phyloP scores from a whole-genome alignment of 495 filamentous ascomycete species.

The Hypoxylon subgilvum region DNA sequence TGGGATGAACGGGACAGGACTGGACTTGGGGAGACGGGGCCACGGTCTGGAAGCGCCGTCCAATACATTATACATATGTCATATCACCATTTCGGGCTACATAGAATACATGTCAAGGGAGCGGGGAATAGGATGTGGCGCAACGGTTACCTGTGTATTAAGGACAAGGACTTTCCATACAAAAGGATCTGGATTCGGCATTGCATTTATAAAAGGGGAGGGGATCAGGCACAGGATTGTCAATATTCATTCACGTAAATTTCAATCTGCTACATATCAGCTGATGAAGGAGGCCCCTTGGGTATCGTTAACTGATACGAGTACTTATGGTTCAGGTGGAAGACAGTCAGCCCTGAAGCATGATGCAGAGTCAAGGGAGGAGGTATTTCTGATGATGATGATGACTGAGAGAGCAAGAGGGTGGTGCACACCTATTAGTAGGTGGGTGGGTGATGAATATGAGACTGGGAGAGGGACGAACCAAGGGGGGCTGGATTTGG shows the following conservation, averaged over 20 bases:
- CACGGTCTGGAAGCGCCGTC: too few species aligned
- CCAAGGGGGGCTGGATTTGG: background rate
- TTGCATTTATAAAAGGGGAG: constrained; percentile 15
- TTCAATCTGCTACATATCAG: too few species aligned
- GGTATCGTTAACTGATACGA: too few species aligned
- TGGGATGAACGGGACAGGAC: background rate
- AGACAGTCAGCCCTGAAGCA: too few species aligned
- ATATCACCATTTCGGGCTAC: too few species aligned
- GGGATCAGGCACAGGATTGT: background rate
- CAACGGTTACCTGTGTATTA: background rate
- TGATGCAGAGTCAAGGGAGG: too few species aligned
- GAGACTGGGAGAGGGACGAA: background rate
- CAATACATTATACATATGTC: too few species aligned
- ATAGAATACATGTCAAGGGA: background rate
- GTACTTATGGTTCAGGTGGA: too few species aligned
- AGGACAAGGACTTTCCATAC: background rate
- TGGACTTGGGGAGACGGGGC: background rate
- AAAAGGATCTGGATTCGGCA: constrained; percentile 7
- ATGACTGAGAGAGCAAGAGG: too few species aligned
- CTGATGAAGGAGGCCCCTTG: too few species aligned
- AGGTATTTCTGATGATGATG: too few species aligned
- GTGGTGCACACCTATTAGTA: background rate
- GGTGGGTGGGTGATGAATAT: background rate
- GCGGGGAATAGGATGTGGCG: background rate
- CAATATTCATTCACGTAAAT: constrained; percentile 2